phyloP scores from a whole-genome alignment of 331 rosid species.

The Phaseolus coccineus region DNA sequence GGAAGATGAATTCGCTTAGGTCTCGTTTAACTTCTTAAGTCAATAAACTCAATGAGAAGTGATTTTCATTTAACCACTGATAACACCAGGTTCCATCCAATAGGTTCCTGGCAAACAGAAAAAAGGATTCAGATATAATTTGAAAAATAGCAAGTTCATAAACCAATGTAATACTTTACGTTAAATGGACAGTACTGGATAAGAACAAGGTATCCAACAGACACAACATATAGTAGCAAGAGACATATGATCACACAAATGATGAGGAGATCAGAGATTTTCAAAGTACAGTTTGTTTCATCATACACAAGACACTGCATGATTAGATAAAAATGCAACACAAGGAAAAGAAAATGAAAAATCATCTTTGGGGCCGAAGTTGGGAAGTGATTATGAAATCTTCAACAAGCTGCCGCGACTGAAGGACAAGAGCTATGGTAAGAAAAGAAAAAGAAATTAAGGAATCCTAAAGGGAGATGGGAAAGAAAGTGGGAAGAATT shows the following conservation, averaged over 20 bases:
- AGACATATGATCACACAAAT: neutral
- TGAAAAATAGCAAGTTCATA: neutral
- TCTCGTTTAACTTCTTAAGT: neutral
- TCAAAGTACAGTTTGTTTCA: conserved; percentile 1
- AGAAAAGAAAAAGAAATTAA: conserved; percentile 28
- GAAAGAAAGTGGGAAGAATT: conserved; percentile 23
- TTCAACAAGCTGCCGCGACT: conserved; percentile 7
- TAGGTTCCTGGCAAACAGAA: neutral
- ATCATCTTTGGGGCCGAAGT: neutral
- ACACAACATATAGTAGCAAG: neutral
- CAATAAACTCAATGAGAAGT: neutral
- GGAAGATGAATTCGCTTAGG: neutral
- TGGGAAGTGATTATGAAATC: neutral
- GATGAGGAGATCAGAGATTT: neutral
- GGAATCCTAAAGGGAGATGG: conserved; percentile 1
- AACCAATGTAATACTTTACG: neutral
- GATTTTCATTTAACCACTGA: neutral
- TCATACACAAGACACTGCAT: conserved; percentile 21
- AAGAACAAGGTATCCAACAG: neutral
- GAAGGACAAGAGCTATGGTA: neutral
- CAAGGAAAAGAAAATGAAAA: neutral
- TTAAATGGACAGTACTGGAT: neutral
- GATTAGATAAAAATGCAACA: neutral
- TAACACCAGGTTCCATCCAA: neutral
- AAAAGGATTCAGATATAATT: neutral